Conservation (phyloP, 2,329 filamentous ascomycete species). For the Alternaria ethzedia region DNA sequence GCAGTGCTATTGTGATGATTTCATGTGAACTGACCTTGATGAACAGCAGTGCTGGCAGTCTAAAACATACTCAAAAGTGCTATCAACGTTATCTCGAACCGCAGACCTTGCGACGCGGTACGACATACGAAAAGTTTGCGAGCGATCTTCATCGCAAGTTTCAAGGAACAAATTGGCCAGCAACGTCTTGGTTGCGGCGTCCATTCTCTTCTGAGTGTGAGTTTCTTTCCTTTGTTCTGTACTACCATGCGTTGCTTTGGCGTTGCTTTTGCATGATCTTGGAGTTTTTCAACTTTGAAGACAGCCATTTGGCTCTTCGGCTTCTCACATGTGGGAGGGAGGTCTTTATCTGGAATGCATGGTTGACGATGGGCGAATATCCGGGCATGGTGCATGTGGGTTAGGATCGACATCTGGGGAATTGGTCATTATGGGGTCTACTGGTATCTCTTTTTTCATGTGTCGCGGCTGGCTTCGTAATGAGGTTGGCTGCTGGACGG, state of each 20-base stretch:
- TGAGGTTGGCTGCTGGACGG: neutral
- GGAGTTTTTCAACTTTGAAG: neutral
- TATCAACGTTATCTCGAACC: neutral
- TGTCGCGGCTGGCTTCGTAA: neutral
- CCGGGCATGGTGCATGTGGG: neutral
- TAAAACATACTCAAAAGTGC: neutral
- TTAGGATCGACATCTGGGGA: neutral
- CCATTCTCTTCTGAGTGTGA: neutral
- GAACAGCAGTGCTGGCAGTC: neutral
- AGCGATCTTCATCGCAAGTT: neutral
- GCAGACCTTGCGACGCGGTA: neutral
- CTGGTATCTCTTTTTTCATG: neutral
- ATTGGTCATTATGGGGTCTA: neutral
- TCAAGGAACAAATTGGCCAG: neutral
- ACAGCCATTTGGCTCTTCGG: neutral
- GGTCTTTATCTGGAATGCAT: neutral
- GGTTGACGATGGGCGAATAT: neutral
- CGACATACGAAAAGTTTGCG: neutral
- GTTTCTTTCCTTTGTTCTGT: constrained; percentile 1
- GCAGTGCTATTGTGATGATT: neutral
- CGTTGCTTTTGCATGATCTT: constrained; percentile 18
- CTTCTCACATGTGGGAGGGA: too few relatives aligned
- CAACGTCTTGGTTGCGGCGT: neutral
- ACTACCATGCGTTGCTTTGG: constrained; percentile 16
- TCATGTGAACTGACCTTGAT: neutral